Conservation (phyloP, 1,284 basidiomycete genomes). For the Termitomyces sp. region DNA sequence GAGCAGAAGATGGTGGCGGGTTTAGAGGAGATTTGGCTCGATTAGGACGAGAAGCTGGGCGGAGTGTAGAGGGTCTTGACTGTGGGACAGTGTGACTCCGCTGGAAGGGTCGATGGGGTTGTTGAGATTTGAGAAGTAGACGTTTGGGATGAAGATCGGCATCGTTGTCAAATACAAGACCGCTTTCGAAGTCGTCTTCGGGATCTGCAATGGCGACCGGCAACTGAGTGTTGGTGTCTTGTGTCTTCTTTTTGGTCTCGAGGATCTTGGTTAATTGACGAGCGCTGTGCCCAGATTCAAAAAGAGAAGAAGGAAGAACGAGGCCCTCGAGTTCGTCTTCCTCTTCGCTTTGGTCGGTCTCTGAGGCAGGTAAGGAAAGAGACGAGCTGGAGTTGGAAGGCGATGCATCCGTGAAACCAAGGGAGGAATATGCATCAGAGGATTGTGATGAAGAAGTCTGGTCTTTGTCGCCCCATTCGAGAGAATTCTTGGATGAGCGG, state of each 20-base stretch:
- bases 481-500: constrained; percentile 70
- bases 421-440: constrained; percentile 73
- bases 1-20: constrained; percentile 59
- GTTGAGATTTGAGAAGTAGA: constrained; percentile 51
- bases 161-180: constrained; percentile 75
- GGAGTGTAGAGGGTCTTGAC: constrained; percentile 40
- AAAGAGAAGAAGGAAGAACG: constrained; percentile 67
- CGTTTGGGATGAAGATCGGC: constrained; percentile 74
- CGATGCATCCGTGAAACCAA: constrained; percentile 67
- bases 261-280: constrained; percentile 67
- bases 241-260: constrained; percentile 67
- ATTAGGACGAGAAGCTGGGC: constrained; percentile 58
- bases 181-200: constrained; percentile 78
- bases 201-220: constrained; percentile 57
- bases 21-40: constrained; percentile 66
- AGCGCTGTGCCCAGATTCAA: constrained; percentile 62
- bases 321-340: constrained; percentile 75
- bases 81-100: constrained; percentile 58
- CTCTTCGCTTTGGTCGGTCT: constrained; percentile 62
- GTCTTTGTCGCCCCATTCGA: constrained; percentile 81
- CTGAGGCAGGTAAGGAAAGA: constrained; percentile 61
- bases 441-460: constrained; percentile 76
- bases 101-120: constrained; percentile 37
- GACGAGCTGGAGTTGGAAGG: constrained; percentile 68
- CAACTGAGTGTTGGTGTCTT: constrained; percentile 40